These are phyloP conservation scores for Citrullus colocynthis DNA, from an alignment of 306 rosid species.

Conservation along the genomic window DNA sequence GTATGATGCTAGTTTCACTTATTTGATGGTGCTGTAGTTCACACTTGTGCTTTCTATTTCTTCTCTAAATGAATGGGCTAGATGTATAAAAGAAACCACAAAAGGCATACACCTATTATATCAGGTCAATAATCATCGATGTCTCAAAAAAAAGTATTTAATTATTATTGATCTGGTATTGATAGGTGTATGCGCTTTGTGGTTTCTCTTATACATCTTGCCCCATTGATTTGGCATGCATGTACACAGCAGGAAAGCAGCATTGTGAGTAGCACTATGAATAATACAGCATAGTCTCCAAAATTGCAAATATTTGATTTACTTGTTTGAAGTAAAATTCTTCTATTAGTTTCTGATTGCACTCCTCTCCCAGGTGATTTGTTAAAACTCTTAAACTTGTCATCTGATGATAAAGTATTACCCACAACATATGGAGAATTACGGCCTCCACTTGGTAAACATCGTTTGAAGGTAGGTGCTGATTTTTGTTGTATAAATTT, in stretches of 20 bases:
- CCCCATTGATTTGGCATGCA: neutral
- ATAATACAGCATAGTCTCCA: neutral
- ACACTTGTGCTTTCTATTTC: neutral
- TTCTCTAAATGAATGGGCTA: neutral
- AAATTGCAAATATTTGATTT: neutral
- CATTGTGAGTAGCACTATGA: neutral
- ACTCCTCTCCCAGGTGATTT: constrained; percentile 56
- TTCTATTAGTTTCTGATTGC: neutral
- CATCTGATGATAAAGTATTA: constrained; percentile 63
- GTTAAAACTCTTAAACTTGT: constrained; percentile 61
- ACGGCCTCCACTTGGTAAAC: constrained; percentile 96
- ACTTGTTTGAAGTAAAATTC: neutral
- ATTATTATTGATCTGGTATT: neutral
- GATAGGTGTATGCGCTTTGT: neutral
- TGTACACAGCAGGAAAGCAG: neutral
- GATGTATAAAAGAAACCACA: neutral
- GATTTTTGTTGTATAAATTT: neutral
- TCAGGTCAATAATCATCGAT: neutral
- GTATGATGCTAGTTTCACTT: neutral
- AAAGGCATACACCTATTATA: neutral
- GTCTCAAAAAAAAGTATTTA: neutral
- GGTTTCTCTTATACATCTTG: neutral
- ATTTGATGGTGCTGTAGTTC: neutral
- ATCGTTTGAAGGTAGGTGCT: constrained; percentile 77
- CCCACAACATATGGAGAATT: constrained; percentile 91